Evolutionary conservation across 208 protist species (phyloP), one percentile per base, ranked within the genome.

Genomic region (Trypanosoma congolense): DNA sequence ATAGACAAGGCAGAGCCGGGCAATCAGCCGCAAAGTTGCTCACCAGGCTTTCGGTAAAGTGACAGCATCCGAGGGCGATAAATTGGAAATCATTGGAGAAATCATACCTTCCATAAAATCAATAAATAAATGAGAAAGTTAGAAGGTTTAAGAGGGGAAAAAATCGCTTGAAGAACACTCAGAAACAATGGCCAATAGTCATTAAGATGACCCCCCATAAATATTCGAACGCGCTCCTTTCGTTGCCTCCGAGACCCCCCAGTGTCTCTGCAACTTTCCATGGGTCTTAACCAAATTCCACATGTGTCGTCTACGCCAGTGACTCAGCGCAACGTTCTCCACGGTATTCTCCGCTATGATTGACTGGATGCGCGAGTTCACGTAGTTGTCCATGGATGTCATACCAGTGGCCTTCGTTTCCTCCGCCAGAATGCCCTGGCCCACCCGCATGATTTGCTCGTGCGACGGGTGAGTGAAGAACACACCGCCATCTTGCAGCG

Each of bases 331-430:
- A n/a, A 77, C 65, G 30, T 88, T 88, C 68, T 93, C 87, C 12
- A 93, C 73, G 12, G 87, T 93, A 61, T 93, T 90, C 64, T 93
- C 75, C 10, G 87, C 87, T 52, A 93, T 85, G 66, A 93, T 88
- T n/a, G 80, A 72, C 58, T 93, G 87, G 29, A 93, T 83, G 45
- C 87, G 82, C 14, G 72, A 79, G 66, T 90, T 89, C 8, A 93
- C 77, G 38, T 74, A 81, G 43, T 79, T 70, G 60, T 93, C 83
- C 80, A 89, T 87, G 4, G 73, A 52, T 10, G 83, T 93, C 60
- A 69, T 82, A 25, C 74, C 75, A 1, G 74, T 74, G n/a, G 47
- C 68, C 59, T 83, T 77, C 30, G 66, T 61, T 61, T 88, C 75
- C 60, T 81, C 75, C 19, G 67, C 69, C 26, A 87, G 66, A 31